A percentile compares a stretch with the other conserved stretches of the same genome.
Evolutionary conservation across 257 asterid genomes (phyloP).

Genomic region (Leonotis leonurus): DNA sequence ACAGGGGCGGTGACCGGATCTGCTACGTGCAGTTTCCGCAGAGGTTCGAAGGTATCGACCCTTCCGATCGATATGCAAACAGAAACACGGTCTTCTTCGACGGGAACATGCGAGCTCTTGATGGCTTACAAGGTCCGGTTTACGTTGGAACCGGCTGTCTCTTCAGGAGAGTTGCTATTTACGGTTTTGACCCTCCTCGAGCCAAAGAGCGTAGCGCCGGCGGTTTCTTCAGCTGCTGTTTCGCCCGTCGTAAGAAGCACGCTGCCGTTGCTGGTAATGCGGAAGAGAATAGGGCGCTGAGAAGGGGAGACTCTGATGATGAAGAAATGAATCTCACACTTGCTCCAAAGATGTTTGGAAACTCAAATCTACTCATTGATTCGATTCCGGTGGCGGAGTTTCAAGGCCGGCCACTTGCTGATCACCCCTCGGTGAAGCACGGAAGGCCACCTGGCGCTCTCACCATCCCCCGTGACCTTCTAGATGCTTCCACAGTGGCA

Average conservation of each 20-base stretch:
- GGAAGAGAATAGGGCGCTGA: neutral
- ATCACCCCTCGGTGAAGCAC: slow-evolving; percentile 2
- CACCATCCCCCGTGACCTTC: neutral
- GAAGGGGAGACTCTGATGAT: slow-evolving; percentile 6
- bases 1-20: neutral
- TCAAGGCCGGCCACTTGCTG: slow-evolving; percentile 6
- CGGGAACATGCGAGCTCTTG: slow-evolving; percentile 4
- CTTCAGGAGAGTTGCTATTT: neutral
- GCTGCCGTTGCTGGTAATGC: neutral
- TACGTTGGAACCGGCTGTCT: neutral
- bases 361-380: neutral
- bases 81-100: neutral
- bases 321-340: neutral
- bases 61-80: slow-evolving; percentile 1
- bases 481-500: neutral
- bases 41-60: slow-evolving; percentile 2
- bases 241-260: neutral
- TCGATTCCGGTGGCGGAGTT: slow-evolving; percentile 4
- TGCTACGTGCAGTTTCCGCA: neutral
- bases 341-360: slow-evolving; percentile 1
- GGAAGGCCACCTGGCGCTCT: neutral
- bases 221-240: neutral
- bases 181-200: slow-evolving; percentile 1
- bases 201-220: neutral
- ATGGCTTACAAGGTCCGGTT: neutral